Evolutionary conservation across 2,329 filamentous ascomycete genomes (phyloP), one percentile per base, ranked within the genome.

Genomic region (Pseudogymnoascus sp.): DNA sequence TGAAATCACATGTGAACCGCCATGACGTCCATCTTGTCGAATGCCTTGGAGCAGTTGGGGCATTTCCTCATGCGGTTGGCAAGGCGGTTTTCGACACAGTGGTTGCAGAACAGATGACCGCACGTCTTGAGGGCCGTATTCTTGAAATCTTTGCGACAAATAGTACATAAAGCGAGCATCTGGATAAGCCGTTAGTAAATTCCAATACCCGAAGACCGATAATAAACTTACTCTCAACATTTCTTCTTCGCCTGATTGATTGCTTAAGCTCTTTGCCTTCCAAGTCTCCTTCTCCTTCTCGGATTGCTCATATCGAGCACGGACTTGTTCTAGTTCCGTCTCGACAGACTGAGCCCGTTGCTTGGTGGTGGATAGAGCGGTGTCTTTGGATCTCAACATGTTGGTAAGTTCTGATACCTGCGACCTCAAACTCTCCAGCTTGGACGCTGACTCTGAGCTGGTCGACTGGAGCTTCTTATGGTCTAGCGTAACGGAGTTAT

Each of bases 131-230:
- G 82, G 8, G 88, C 88, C 0, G 92, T 96, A 71, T 97, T 91
- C 75, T 97, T 97, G 78, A 97, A 92, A 67, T 93, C 90, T 70
- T 85, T 88, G 67, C 91, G 90, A 77, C 95, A 99, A 58, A 97
- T 90, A 9, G 91, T 90, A 77, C 94, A 99, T 59, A 96, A 84
- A 33, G 90, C 88, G 74, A 94, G 82, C 69, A 82, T 81, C 87
- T 90, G 69, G 1, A 62, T 12, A 58, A 58, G 57, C 61, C 18
- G 71, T 79, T 69, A 79, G 60, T 41, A 50, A 50, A 20, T 20
- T 20, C 47, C 15, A 59, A 28, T 28, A 30, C 20, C 25, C 28
- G 30, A 39, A 8, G 36, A 71, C 71, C 2, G 18, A 18, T 65
- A 72, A 57, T 53, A 36, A 57, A 84, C 89, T 80, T 81, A 95